Conservation (phyloP, 2,329 filamentous ascomycete species). For the Apiospora malaysiana region DNA sequence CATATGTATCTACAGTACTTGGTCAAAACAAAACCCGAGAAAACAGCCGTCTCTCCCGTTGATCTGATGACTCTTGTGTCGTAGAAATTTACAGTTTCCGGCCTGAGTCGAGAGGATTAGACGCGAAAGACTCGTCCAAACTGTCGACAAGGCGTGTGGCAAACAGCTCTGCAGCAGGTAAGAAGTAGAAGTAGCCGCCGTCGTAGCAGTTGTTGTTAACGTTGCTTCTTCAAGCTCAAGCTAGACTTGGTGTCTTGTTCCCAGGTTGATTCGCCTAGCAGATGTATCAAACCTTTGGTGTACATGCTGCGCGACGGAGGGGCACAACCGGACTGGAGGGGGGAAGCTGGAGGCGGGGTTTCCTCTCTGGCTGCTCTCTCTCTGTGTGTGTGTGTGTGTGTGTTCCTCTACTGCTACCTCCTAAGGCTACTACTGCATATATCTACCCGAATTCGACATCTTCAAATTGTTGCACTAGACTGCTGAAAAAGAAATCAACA, state of each 20-base stretch:
- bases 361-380: not conserved
- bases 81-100: slow-evolving; percentile 10
- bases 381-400: too few species aligned
- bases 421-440: too few species aligned
- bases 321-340: slow-evolving; percentile 12
- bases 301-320: not conserved
- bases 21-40: slow-evolving; percentile 1
- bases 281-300: not conserved
- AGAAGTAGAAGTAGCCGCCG: slow-evolving; percentile 6
- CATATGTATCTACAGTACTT: not conserved
- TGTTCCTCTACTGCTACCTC: not conserved
- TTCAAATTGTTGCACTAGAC: not conserved
- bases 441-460: slow-evolving; percentile 6
- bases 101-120: slow-evolving; percentile 18
- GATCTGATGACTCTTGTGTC: slow-evolving; percentile 16
- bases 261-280: not conserved
- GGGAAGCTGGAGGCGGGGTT: slow-evolving; percentile 11
- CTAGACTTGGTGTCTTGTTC: not conserved
- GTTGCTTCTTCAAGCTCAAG: not conserved
- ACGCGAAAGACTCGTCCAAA: slow-evolving; percentile 18
- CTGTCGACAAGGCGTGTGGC: slow-evolving; percentile 11
- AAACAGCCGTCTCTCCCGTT: not conserved
- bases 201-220: not conserved
- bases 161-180: not conserved
- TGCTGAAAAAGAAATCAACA: not conserved